phyloP scores from a whole-genome alignment of 140 eudicot species.

The Anethum foeniculum region DNA sequence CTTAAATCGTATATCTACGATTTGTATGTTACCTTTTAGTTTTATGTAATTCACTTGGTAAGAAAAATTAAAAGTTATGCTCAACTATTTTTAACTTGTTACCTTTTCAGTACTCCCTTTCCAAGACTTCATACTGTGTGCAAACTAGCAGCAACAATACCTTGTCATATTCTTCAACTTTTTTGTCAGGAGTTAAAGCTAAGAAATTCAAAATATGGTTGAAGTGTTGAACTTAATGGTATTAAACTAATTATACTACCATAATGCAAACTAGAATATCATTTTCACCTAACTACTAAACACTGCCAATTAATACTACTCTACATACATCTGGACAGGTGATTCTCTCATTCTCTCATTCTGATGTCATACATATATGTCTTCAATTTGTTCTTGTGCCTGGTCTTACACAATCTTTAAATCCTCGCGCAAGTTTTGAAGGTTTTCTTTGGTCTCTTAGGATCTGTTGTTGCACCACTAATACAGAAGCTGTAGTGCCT shows the following conservation, averaged over 20 bases:
- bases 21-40: not conserved
- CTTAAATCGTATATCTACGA: not conserved
- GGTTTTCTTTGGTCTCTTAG: constrained; percentile 42
- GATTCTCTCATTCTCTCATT: not conserved
- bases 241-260: not conserved
- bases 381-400: not conserved
- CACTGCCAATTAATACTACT: not conserved
- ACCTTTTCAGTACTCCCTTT: not conserved
- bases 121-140: not conserved
- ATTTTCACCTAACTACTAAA: constrained; percentile 1
- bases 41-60: not conserved
- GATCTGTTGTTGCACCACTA: constrained; percentile 84
- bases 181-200: not conserved
- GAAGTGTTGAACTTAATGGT: not conserved
- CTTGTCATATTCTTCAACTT: not conserved
- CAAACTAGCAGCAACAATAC: not conserved
- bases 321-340: not conserved
- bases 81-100: not conserved
- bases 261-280: not conserved
- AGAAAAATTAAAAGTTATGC: not conserved
- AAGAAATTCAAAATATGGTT: not conserved
- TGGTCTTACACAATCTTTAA: constrained; percentile 25
- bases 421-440: constrained; percentile 17
- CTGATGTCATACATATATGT: not conserved
- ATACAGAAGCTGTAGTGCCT: constrained; percentile 51